These are phyloP conservation scores for Hydrangea macrophylla DNA, from an alignment of 148 eudicot species.

Conservation along the genomic window DNA sequence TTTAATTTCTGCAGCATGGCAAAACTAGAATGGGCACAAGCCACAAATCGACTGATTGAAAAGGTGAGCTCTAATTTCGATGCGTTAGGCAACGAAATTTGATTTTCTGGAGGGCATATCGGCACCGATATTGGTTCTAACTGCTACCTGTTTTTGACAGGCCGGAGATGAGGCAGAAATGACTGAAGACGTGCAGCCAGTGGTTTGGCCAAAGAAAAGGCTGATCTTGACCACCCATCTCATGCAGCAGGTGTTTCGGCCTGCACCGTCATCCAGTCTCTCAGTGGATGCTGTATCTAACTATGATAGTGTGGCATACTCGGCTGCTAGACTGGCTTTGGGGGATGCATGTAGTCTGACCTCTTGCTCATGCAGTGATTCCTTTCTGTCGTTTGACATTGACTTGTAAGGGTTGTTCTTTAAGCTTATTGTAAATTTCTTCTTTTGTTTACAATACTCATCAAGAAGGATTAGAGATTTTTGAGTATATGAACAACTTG, in stretches of 20 bases:
- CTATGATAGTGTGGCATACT: slow-evolving; percentile 42
- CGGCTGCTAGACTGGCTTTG: slow-evolving; percentile 48
- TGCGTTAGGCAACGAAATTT: background rate
- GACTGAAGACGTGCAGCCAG: slow-evolving; percentile 24
- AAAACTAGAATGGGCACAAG: slow-evolving; percentile 53
- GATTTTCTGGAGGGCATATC: background rate
- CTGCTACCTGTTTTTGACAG: slow-evolving; percentile 27
- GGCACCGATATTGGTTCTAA: background rate
- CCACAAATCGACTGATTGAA: slow-evolving; percentile 39
- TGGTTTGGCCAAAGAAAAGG: slow-evolving; percentile 41
- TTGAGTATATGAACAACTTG: background rate
- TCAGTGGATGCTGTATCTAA: slow-evolving; percentile 34
- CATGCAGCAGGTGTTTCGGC: slow-evolving; percentile 58
- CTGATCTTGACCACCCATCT: slow-evolving; percentile 54
- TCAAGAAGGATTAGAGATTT: background rate
- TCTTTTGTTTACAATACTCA: background rate
- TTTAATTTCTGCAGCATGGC: slow-evolving; percentile 37
- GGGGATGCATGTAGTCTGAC: slow-evolving; percentile 50
- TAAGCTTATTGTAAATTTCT: background rate
- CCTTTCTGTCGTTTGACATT: slow-evolving; percentile 11
- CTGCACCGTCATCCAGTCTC: slow-evolving; percentile 45
- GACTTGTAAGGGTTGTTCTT: slow-evolving; percentile 35
- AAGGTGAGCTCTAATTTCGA: slow-evolving; percentile 38
- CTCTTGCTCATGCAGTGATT: slow-evolving; percentile 20
- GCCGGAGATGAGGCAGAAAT: slow-evolving; percentile 27